Percentiles rank a stretch among this genome's conserved stretches.
Evolutionary conservation across 345 rosid species (phyloP).

Genomic region (Corchorus capsularis): DNA sequence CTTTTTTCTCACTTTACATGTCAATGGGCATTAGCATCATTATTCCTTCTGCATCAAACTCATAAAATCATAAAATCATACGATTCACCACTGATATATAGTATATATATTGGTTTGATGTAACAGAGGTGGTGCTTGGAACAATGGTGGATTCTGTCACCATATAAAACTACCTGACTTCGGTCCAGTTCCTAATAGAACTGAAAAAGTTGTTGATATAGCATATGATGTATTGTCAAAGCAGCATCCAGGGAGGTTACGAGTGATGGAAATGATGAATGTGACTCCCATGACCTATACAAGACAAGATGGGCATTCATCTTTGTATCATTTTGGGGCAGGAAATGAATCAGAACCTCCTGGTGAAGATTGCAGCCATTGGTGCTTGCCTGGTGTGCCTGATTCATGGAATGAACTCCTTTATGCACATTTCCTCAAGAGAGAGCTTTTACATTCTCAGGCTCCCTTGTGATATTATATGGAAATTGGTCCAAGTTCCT

Average conservation of each 20-base stretch:
- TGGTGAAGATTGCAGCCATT: constrained; percentile 75
- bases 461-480: constrained; percentile 5
- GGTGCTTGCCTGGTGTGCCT: constrained; percentile 79
- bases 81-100: not conserved
- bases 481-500: not conserved
- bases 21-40: not conserved
- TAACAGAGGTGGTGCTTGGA: constrained; percentile 64
- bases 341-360: constrained; percentile 42
- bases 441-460: constrained; percentile 24
- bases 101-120: not conserved
- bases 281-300: constrained; percentile 47
- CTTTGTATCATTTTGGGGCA: constrained; percentile 49
- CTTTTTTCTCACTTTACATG: not conserved
- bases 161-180: constrained; percentile 45
- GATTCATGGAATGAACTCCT: constrained; percentile 74
- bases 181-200: constrained; percentile 28
- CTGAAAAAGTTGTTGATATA: constrained; percentile 30
- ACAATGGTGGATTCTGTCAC: constrained; percentile 24
- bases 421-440: constrained; percentile 48
- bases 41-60: not conserved
- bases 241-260: constrained; percentile 23
- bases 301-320: constrained; percentile 64
- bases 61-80: not conserved
- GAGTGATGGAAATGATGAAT: constrained; percentile 39
- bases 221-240: constrained; percentile 33